phyloP scores from a whole-genome alignment of 2,329 filamentous ascomycete genomes.

The Verticillium isaacii region DNA sequence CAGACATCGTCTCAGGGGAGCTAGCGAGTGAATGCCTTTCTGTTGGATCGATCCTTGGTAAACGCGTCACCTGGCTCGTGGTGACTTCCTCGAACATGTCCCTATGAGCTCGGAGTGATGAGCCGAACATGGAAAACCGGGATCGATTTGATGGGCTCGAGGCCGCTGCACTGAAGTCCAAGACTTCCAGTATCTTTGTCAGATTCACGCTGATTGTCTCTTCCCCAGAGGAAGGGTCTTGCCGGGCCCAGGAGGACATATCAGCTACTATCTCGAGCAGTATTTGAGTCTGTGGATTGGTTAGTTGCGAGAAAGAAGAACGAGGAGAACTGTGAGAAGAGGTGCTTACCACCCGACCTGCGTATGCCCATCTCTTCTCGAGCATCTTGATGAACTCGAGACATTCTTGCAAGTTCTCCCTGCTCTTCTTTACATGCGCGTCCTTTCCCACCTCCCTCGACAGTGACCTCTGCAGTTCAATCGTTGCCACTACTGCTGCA shows the following conservation, averaged over 20 bases:
- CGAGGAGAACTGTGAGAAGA: not conserved
- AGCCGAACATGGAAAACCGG: not conserved
- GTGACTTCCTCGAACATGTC: too few relatives aligned
- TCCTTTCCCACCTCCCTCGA: not conserved
- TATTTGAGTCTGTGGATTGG: not conserved
- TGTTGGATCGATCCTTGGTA: not conserved
- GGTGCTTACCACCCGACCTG: not conserved
- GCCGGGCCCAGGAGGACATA: not conserved
- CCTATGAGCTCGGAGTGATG: not conserved
- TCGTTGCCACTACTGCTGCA: conserved; percentile 47
- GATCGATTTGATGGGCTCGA: not conserved
- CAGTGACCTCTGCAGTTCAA: conserved; percentile 39
- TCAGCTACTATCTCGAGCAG: not conserved
- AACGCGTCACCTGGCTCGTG: not conserved
- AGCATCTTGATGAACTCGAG: not conserved
- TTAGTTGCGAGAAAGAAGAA: not conserved
- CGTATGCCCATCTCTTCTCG: not conserved
- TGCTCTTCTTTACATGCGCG: not conserved
- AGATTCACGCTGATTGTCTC: not conserved
- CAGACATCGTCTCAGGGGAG: not conserved
- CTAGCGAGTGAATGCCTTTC: not conserved
- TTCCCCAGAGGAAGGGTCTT: not conserved
- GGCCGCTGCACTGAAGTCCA: not conserved
- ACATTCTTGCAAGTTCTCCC: not conserved
- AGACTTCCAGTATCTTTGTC: not conserved